Evolutionary conservation across 2,329 filamentous ascomycete genomes (phyloP), one percentile per base, ranked within the genome.

Genomic region (Aphanocladium album): DNA sequence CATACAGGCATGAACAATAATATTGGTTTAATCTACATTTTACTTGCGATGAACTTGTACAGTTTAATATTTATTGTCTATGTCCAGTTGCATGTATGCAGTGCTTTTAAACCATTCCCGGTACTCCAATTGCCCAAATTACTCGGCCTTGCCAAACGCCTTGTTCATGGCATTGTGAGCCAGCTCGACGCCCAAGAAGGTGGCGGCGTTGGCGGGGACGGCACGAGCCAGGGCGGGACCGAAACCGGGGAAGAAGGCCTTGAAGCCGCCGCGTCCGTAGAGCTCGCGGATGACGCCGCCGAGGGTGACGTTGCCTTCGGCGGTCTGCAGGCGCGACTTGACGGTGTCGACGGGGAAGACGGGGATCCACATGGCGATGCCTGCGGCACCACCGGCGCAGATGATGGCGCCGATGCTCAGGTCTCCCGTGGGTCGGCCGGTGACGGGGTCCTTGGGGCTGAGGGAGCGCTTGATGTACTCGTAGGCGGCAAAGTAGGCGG

Each of bases 331-430:
- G 41, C 93, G 83, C 65, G 89, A 93, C 85, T 99, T 99, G 78
- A 99, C 88, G 0, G 95, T 99, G 72, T 99, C 95, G 65, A 99
- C 84, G 23, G 95, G 95, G 84, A 99, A 99, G 46, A 99, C 93
- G 58, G 95, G 93, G 67, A 97, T 95, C 95, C 95, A 99, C 95
- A 99, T 99, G 64, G 95, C 95, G 27, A 99, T 85, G 71, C 95
- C 95, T 0, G 95, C 95, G 4, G 88, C 90, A 64, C 90, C 95
- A 68, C 95, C 95, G 2, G 95, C 95, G 30, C 86, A 84, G 68
- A 93, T 91, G 61, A 99, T 84, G 12, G 95, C 95, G 2, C 85
- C 79, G 64, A 99, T 80, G 69, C 89, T 93, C 61, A 98, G 77
- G 68, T 95, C 81, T 46, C 92, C 93, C 5, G 81, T 84, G 2